Conservation (phyloP, 1,284 basidiomycete species). For the Microbotryomycetes sp. region DNA sequence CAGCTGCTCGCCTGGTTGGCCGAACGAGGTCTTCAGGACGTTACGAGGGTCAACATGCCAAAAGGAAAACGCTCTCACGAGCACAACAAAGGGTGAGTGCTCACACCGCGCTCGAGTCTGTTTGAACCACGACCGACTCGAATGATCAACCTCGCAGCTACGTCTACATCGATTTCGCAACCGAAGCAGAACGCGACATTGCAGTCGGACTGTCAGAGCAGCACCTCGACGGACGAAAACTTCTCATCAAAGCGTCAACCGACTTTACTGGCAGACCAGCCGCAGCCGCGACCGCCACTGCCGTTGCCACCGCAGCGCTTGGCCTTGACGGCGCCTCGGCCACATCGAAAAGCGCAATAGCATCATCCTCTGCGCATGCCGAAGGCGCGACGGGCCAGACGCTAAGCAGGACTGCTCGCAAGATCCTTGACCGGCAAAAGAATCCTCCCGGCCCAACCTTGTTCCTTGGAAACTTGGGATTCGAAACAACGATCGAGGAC, state of each 20-base stretch:
- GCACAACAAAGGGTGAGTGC: constrained; percentile 47
- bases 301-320: constrained; percentile 4
- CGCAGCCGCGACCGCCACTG: constrained; percentile 28
- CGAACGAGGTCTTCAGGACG: constrained; percentile 34
- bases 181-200: constrained; percentile 59
- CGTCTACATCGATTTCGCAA: constrained; percentile 90
- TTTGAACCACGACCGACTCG: not conserved
- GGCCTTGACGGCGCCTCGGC: constrained; percentile 51
- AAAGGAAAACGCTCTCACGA: constrained; percentile 44
- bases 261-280: constrained; percentile 40
- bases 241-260: constrained; percentile 79
- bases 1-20: constrained; percentile 27
- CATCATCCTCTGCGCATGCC: constrained; percentile 39
- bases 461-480: constrained; percentile 78
- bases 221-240: constrained; percentile 70
- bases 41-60: constrained; percentile 51
- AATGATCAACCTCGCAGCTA: constrained; percentile 52
- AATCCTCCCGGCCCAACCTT: constrained; percentile 74
- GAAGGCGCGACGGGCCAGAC: constrained; percentile 32
- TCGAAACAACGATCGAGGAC: constrained; percentile 47
- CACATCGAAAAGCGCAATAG: constrained; percentile 36
- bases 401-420: constrained; percentile 62
- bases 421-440: constrained; percentile 70
- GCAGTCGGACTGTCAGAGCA: constrained; percentile 77
- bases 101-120: not conserved